Percentiles rank a stretch among this genome's conserved stretches.
Evolutionary conservation across 1,284 basidiomycete species (phyloP).

Genomic region (Vanrija pseudolonga): DNA sequence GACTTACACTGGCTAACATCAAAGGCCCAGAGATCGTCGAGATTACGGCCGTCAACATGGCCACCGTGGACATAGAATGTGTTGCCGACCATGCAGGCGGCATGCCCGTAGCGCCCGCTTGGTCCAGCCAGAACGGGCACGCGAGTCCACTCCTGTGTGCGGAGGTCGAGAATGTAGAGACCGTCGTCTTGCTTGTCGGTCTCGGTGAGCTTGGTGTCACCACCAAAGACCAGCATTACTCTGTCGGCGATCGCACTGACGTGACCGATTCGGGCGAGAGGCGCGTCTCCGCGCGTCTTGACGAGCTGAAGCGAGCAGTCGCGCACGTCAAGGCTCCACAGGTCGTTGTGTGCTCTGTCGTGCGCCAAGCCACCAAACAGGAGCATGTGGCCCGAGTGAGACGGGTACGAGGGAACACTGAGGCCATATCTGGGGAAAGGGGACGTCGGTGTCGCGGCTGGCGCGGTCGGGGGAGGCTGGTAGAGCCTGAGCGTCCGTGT

Average conservation of each 20-base stretch:
- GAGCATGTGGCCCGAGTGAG: constrained; percentile 81
- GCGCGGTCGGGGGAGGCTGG: constrained; percentile 23
- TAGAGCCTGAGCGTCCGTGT: constrained; percentile 17
- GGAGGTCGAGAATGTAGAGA: constrained; percentile 91
- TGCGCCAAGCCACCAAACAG: constrained; percentile 95
- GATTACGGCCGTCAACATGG: constrained; percentile 91
- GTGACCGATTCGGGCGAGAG: constrained; percentile 88
- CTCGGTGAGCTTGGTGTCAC: constrained; percentile 76
- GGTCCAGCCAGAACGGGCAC: constrained; percentile 70
- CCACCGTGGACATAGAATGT: constrained; percentile 95
- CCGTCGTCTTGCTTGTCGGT: constrained; percentile 87
- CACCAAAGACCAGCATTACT: constrained; percentile 97
- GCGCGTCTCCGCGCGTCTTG: constrained; percentile 85
- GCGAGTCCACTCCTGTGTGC: constrained; percentile 93
- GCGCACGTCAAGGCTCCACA: constrained; percentile 82
- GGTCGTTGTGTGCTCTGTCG: constrained; percentile 86
- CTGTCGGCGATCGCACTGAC: constrained; percentile 92
- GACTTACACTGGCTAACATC: constrained; percentile 85
- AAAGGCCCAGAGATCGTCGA: constrained; percentile 95
- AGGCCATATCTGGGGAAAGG: constrained; percentile 98
- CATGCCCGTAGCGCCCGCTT: constrained; percentile 90
- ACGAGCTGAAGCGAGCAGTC: constrained; percentile 73
- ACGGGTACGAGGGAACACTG: constrained; percentile 81
- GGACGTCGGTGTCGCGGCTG: constrained; percentile 25
- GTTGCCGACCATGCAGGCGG: constrained; percentile 86